These are phyloP conservation scores for Prunella vulgaris DNA, from an alignment of 257 asterid species.

Conservation along the genomic window DNA sequence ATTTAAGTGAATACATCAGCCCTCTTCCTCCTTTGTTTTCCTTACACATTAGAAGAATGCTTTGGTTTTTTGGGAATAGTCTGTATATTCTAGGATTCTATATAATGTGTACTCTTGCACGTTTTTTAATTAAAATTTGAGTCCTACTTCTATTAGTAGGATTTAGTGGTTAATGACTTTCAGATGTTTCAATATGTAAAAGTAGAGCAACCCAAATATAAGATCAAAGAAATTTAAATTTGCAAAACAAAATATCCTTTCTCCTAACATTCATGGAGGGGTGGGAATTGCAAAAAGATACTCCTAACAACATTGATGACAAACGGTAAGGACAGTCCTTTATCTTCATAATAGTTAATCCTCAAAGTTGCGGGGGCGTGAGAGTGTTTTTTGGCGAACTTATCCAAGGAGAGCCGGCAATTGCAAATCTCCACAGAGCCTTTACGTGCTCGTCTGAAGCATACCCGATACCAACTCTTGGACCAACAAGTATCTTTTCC, in stretches of 20 bases:
- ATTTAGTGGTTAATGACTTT: too few relatives aligned
- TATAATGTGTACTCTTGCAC: too few relatives aligned
- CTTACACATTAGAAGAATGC: not conserved
- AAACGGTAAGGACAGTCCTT: too few relatives aligned
- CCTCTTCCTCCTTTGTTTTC: not conserved
- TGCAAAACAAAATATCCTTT: too few relatives aligned
- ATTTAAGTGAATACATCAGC: not conserved
- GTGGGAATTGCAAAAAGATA: too few relatives aligned
- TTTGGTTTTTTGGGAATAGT: not conserved
- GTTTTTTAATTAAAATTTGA: too few relatives aligned
- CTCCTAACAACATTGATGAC: too few relatives aligned
- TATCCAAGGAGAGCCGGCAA: conserved; percentile 75
- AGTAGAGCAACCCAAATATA: not conserved
- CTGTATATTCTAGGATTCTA: not conserved
- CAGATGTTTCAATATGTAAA: too few relatives aligned
- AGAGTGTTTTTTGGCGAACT: conserved; percentile 88
- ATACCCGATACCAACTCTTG: conserved; percentile 83
- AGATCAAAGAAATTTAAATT: not conserved
- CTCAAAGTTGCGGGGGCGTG: conserved; percentile 32
- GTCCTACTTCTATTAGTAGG: too few relatives aligned
- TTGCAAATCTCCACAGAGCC: conserved; percentile 90
- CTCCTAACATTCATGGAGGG: too few relatives aligned
- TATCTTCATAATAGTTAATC: not conserved
- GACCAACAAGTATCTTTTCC: conserved; percentile 64
- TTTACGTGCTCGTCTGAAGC: conserved; percentile 73